Percentiles rank a stretch among this genome's conserved stretches.
Evolutionary conservation across 495 filamentous ascomycete species (phyloP).

Genomic region (Parathielavia appendiculata): DNA sequence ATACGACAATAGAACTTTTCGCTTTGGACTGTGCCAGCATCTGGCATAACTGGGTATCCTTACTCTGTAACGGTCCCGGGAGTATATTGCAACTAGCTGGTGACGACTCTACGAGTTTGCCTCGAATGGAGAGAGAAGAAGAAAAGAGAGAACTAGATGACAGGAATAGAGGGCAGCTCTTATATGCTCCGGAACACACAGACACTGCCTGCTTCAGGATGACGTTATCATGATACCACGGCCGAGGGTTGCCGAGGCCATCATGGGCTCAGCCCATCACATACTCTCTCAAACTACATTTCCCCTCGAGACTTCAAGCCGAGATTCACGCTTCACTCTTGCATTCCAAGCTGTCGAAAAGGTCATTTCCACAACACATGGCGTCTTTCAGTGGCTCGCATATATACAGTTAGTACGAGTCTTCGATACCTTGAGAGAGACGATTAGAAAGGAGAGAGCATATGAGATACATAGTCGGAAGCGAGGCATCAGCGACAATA

Average conservation of each 20-base stretch:
- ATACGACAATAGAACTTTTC: not conserved
- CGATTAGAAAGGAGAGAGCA: slow-evolving; percentile 3
- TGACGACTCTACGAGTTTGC: too few relatives aligned
- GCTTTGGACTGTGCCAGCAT: slow-evolving; percentile 1
- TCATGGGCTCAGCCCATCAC: too few relatives aligned
- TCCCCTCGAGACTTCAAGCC: not conserved
- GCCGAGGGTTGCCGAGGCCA: too few relatives aligned
- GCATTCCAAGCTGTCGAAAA: not conserved
- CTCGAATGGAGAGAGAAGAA: too few relatives aligned
- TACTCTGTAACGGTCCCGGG: too few relatives aligned
- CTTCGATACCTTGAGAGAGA: slow-evolving; percentile 4
- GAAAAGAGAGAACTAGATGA: too few relatives aligned
- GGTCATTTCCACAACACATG: not conserved
- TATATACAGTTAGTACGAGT: slow-evolving; percentile 1
- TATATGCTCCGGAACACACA: too few relatives aligned
- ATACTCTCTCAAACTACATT: not conserved
- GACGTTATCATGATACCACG: too few relatives aligned
- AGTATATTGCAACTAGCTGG: too few relatives aligned
- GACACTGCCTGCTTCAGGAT: too few relatives aligned
- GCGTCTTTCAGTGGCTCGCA: not conserved
- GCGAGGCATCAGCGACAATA: slow-evolving; percentile 2
- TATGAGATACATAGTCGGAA: not conserved
- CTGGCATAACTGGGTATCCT: not conserved
- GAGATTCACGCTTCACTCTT: slow-evolving; percentile 1
- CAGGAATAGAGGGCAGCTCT: too few relatives aligned